Conservation (phyloP, 192 early-diverging fungal species). For the Coemansia sp. region DNA sequence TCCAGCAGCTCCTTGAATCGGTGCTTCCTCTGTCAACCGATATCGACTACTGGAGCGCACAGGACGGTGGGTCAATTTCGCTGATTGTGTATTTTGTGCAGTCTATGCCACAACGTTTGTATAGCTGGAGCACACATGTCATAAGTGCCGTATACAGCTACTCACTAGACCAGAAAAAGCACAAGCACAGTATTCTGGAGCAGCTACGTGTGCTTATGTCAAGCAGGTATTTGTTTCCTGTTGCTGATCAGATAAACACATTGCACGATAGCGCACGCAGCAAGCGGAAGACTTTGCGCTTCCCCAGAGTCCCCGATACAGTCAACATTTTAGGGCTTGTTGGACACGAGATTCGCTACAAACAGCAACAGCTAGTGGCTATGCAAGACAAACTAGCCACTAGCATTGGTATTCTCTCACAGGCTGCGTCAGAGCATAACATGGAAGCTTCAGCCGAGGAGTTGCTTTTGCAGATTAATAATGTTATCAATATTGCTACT, state of each 20-base stretch:
- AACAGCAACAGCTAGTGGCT: conserved; percentile 49
- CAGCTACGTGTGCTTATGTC: conserved; percentile 3
- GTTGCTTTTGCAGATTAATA: conserved; percentile 20
- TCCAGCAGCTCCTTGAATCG: conserved; percentile 58
- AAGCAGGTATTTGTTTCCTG: conserved; percentile 11
- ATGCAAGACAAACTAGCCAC: conserved; percentile 61
- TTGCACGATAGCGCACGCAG: background rate
- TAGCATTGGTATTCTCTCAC: conserved; percentile 63
- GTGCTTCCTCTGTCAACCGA: conserved; percentile 62
- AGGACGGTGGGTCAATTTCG: conserved; percentile 49
- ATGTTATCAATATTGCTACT: background rate
- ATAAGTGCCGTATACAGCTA: background rate
- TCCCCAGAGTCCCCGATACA: conserved; percentile 18
- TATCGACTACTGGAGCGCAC: conserved; percentile 67
- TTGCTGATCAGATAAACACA: background rate
- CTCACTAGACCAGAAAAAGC: background rate
- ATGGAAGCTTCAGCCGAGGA: background rate
- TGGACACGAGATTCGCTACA: conserved; percentile 61
- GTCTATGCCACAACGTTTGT: conserved; percentile 36
- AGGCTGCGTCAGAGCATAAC: background rate
- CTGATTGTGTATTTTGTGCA: conserved; percentile 31
- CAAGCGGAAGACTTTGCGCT: conserved; percentile 14
- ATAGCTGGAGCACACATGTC: conserved; percentile 9
- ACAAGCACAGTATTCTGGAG: background rate
- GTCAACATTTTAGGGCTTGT: conserved; percentile 54